These are phyloP conservation scores for Paramecium pentaurelia DNA, from an alignment of 73 alveolate genomes.

Conservation along the genomic window DNA sequence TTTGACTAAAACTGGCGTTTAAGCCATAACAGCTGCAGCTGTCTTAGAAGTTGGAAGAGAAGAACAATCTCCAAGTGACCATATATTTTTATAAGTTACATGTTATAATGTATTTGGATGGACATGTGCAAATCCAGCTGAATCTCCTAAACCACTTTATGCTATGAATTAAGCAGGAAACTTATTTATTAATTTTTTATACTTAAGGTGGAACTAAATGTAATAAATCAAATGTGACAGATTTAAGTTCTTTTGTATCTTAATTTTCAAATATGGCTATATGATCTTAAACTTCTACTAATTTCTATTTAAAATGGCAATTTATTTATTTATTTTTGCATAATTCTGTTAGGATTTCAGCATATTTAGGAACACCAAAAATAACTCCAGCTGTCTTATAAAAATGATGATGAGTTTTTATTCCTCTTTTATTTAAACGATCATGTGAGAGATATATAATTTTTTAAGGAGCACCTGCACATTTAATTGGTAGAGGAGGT, in stretches of 20 bases:
- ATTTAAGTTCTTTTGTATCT: constrained; percentile 64
- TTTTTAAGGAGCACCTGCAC: constrained; percentile 92
- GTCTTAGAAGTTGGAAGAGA: constrained; percentile 78
- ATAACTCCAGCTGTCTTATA: constrained; percentile 70
- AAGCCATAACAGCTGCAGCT: constrained; percentile 83
- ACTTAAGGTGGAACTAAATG: constrained; percentile 78
- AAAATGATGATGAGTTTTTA: constrained; percentile 64
- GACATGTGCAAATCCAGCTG: constrained; percentile 73
- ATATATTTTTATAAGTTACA: constrained; percentile 70
- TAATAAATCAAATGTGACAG: constrained; percentile 71
- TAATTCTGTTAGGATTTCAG: constrained; percentile 62
- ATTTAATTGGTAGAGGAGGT: constrained; percentile 82
- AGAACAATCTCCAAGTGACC: constrained; percentile 80
- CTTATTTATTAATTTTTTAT: background rate
- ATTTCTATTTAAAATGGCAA: constrained; percentile 61
- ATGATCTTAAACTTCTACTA: constrained; percentile 71
- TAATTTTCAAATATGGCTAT: constrained; percentile 67
- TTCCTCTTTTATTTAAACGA: constrained; percentile 67
- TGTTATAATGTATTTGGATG: constrained; percentile 72
- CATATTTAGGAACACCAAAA: constrained; percentile 78
- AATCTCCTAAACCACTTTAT: constrained; percentile 67
- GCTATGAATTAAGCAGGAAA: constrained; percentile 69
- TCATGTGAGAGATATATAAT: constrained; percentile 75
- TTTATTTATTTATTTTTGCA: constrained; percentile 63
- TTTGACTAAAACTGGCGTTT: constrained; percentile 77